Percentiles rank a stretch among this genome's conserved stretches.
These are phyloP conservation scores for Spergularia bocconei DNA, from an alignment of 148 eudicot species.

Conservation along the genomic window DNA sequence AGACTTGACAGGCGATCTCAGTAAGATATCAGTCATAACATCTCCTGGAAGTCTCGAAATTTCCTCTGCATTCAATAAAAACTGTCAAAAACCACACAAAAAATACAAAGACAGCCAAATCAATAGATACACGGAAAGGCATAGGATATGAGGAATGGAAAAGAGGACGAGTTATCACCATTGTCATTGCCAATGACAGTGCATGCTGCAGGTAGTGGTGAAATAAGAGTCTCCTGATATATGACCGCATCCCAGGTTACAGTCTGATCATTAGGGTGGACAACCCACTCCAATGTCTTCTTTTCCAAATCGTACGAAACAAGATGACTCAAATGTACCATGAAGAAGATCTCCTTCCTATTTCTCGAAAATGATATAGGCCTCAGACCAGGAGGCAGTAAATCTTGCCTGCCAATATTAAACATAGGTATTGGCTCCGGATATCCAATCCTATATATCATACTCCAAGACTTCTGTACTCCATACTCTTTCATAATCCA, in stretches of 20 bases:
- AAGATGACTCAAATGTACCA: slow-evolving; percentile 2
- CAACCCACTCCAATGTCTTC: not conserved
- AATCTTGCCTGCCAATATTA: not conserved
- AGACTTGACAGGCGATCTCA: slow-evolving; percentile 9
- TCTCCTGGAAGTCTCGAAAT: not conserved
- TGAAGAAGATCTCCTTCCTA: slow-evolving; percentile 7
- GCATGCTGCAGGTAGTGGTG: not conserved
- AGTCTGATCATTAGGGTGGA: not conserved
- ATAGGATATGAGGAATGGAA: not conserved
- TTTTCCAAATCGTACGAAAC: slow-evolving; percentile 6
- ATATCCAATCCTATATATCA: not conserved
- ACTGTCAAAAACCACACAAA: not conserved
- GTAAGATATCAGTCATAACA: not conserved
- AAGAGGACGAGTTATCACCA: not conserved
- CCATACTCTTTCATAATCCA: slow-evolving; percentile 12
- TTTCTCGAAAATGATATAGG: not conserved
- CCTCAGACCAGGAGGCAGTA: slow-evolving; percentile 2
- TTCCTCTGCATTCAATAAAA: not conserved
- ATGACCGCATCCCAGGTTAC: not conserved
- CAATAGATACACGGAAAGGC: not conserved
- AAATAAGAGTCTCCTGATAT: slow-evolving; percentile 8
- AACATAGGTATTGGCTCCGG: slow-evolving; percentile 14
- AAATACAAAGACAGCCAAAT: not conserved
- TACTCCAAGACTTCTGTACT: slow-evolving; percentile 3
- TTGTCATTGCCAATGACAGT: not conserved